Conservation (phyloP, 2,329 filamentous ascomycete species). For the Colletotrichum aenigma region DNA sequence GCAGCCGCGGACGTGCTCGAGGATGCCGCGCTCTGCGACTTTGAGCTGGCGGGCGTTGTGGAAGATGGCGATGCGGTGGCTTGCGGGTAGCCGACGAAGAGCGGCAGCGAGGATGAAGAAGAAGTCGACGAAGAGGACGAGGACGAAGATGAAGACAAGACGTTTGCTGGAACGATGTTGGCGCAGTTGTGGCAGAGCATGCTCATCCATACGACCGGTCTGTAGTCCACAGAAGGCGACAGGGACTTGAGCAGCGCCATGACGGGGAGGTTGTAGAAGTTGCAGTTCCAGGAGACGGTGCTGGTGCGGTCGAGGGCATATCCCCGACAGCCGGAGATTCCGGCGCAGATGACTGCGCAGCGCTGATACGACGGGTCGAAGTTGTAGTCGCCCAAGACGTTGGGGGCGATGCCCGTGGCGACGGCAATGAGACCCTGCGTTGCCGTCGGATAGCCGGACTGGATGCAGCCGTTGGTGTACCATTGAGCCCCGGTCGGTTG, state of each 20-base stretch:
- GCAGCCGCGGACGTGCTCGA: background rate
- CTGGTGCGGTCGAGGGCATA: conserved; percentile 5
- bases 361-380: conserved; percentile 3
- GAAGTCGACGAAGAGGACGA: background rate
- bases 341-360: background rate
- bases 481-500: background rate
- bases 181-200: background rate
- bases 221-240: background rate
- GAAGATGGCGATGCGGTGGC: background rate
- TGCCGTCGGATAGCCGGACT: background rate
- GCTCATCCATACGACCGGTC: background rate
- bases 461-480: conserved; percentile 4
- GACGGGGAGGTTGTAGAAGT: background rate
- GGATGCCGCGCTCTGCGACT: background rate
- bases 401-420: background rate
- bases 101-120: background rate
- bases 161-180: background rate
- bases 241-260: background rate
- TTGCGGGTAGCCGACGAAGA: background rate
- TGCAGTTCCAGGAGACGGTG: background rate
- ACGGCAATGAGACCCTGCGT: background rate
- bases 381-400: background rate
- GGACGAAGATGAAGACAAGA: background rate
- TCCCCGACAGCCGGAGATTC: background rate
- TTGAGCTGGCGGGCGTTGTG: background rate